phyloP scores from a whole-genome alignment of 768 basidiomycete genomes.

The Mrakia frigida region DNA sequence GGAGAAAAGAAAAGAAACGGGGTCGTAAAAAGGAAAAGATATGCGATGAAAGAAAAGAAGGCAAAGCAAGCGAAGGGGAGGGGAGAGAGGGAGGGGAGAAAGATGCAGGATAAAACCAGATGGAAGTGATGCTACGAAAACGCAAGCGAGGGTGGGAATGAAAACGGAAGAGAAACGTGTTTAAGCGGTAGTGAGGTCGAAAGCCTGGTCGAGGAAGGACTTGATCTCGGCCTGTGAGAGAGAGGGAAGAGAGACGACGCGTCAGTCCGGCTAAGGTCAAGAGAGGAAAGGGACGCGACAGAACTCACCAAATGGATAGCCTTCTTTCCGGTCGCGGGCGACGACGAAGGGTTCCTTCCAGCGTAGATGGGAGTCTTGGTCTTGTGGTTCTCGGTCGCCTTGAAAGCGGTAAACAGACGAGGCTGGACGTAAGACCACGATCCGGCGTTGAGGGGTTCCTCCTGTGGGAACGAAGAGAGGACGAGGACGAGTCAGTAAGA shows the following conservation, averaged over 20 bases:
- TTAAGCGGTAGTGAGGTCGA: constrained; percentile 32
- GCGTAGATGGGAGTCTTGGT: constrained; percentile 87
- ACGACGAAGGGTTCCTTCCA: constrained; percentile 85
- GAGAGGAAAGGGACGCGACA: background rate
- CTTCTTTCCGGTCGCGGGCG: constrained; percentile 89
- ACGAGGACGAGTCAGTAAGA: constrained; percentile 43
- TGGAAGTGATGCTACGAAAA: background rate
- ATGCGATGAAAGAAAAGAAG: background rate
- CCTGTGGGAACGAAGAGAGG: constrained; percentile 47
- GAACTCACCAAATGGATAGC: constrained; percentile 37
- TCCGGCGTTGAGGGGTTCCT: constrained; percentile 95
- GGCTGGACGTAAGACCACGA: constrained; percentile 80
- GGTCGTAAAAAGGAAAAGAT: too few species aligned
- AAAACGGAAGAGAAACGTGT: background rate
- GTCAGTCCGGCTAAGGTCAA: constrained; percentile 30
- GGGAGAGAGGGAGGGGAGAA: background rate
- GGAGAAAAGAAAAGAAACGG: background rate
- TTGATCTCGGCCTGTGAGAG: constrained; percentile 91
- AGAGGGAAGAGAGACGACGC: constrained; percentile 41
- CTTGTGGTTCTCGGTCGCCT: constrained; percentile 82
- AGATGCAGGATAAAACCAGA: background rate
- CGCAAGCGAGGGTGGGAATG: background rate
- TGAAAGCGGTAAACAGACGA: constrained; percentile 62
- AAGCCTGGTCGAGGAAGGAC: constrained; percentile 53
- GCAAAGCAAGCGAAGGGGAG: background rate